Evolutionary conservation across 1,284 basidiomycete species (phyloP), one percentile per base, ranked within the genome.

Genomic region (Chalciporus sp.): DNA sequence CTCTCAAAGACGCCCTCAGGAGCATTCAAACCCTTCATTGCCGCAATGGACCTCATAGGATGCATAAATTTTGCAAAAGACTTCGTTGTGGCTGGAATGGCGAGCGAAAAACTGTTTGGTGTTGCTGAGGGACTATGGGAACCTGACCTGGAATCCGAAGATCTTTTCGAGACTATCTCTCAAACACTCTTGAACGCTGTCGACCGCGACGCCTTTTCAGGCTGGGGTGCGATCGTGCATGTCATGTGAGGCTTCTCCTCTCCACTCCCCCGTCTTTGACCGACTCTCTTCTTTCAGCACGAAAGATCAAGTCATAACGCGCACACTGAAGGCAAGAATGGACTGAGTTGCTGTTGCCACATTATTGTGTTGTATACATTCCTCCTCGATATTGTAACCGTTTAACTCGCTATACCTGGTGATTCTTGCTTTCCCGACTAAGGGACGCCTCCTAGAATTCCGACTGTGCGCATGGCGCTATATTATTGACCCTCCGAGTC

Each of bases 51-150:
- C 77, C 82, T 98, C 57, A 98, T 99, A 67, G 97, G 97, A 26
- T 99, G 97, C 70, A 76, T 96, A 57, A 95, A 95, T 78, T 92
- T 91, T 71, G 90, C 94, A 27, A 94, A 95, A 76, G 97, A 99
- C 76, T 99, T 99, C 67, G 94, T 97, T 53, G 96, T 99, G 12
- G 86, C 93, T 20, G 97, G 97, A 14, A 96, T 95, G 3, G 97
- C 97, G 19, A 88, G 88, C 61, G 83, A 88, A 65, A 98, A 98
- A 77, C 76, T 99, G 62, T 98, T 90, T 68, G 97, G 97, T 88
- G 88, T 97, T 62, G 97, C 97, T 40, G 97, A 99, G 74, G 94
- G 95, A 6, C 80, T 99, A 40, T 99, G 97, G 97, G 96, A 99
- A 74, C 94, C 95, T 7, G 93, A 95, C 73, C 78, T 99, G 70